Conservation (phyloP, 176 grass and related monocot genomes). For the Coix lacrymajobi region DNA sequence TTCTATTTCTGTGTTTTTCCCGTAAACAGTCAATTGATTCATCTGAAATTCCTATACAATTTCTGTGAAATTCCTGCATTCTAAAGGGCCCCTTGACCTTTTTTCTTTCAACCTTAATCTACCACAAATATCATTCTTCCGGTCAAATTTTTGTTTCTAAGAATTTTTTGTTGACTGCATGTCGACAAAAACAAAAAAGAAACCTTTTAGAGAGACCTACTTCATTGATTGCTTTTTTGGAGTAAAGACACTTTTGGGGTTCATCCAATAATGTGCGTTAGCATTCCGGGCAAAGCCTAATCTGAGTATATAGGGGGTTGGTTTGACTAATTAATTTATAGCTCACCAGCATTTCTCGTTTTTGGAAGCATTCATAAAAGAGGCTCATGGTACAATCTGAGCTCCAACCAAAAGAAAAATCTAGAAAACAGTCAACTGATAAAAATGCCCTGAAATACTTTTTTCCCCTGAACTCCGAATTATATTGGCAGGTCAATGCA, state of each 20-base stretch:
- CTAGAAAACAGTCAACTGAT: not conserved
- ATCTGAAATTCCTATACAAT: no score
- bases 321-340: not conserved
- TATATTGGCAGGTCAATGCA: not conserved
- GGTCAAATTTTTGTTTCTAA: not conserved
- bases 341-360: not conserved
- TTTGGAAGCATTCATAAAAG: not conserved
- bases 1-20: no score
- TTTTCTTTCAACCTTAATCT: not conserved
- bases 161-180: slow-evolving; percentile 1
- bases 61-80: no score
- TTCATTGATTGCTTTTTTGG: not conserved
- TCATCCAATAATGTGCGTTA: not conserved
- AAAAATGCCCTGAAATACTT: not conserved
- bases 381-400: not conserved
- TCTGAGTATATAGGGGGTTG: not conserved
- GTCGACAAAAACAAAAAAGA: not conserved
- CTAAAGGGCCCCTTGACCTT: no score
- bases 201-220: not conserved
- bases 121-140: not conserved
- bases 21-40: no score
- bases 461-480: not conserved
- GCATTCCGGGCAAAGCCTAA: not conserved
- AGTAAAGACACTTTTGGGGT: not conserved
- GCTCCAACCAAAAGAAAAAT: not conserved